phyloP scores from a whole-genome alignment of 805 yeast species.

The Candida chauliodis region DNA sequence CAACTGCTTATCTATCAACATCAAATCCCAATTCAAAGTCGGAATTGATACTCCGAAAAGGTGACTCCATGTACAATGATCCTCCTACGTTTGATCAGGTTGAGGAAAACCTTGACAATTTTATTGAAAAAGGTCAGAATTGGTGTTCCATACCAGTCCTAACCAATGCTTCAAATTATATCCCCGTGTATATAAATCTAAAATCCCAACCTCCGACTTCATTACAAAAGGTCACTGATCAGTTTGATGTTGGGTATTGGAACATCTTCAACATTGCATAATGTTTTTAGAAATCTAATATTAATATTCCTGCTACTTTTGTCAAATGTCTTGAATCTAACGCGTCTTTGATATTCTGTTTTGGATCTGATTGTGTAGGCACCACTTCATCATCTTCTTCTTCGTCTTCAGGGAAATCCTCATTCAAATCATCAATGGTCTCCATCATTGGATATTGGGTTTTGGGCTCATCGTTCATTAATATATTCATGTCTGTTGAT shows the following conservation, averaged over 20 bases:
- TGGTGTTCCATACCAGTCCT: slow-evolving; percentile 36
- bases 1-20: slow-evolving; percentile 30
- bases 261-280: slow-evolving; percentile 7
- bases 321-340: slow-evolving; percentile 54
- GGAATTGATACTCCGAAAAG: slow-evolving; percentile 19
- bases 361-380: slow-evolving; percentile 16
- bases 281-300: slow-evolving; percentile 47
- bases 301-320: slow-evolving; percentile 53
- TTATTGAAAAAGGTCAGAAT: slow-evolving; percentile 24
- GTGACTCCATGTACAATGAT: slow-evolving; percentile 7
- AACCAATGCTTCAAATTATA: slow-evolving; percentile 8
- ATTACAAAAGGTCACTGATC: background rate
- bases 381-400: slow-evolving; percentile 8
- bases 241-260: slow-evolving; percentile 14
- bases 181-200: slow-evolving; percentile 31
- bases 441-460: slow-evolving; percentile 13
- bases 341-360: slow-evolving; percentile 22
- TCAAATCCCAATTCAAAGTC: slow-evolving; percentile 27
- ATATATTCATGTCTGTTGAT: slow-evolving; percentile 23
- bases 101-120: slow-evolving; percentile 14
- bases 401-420: slow-evolving; percentile 17
- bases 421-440: slow-evolving; percentile 15
- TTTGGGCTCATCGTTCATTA: slow-evolving; percentile 9
- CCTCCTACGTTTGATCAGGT: slow-evolving; percentile 13
- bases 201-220: slow-evolving; percentile 13